These are phyloP conservation scores for Trametes sanguinea DNA, from an alignment of 768 basidiomycete genomes.

Conservation along the genomic window DNA sequence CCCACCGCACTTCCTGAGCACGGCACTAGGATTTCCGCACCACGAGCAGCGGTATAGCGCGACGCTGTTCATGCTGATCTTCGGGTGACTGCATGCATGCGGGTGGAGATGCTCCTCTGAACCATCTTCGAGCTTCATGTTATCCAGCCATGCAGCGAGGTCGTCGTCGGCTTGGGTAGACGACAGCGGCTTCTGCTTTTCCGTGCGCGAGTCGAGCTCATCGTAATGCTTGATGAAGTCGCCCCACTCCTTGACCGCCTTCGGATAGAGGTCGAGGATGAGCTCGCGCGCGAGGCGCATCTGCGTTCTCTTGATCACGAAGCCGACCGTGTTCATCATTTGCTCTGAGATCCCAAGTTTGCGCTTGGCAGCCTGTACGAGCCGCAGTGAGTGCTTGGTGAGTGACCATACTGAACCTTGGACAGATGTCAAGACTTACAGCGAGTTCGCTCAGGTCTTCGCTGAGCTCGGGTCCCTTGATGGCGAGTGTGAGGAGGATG, in stretches of 20 bases:
- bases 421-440: conserved; percentile 36
- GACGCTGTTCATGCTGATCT: conserved; percentile 50
- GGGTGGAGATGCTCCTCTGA: conserved; percentile 30
- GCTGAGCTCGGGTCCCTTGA: conserved; percentile 53
- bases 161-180: conserved; percentile 54
- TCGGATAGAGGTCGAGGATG: conserved; percentile 48
- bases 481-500: conserved; percentile 52
- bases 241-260: conserved; percentile 50
- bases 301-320: conserved; percentile 50
- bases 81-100: conserved; percentile 42
- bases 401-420: neutral
- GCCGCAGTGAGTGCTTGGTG: neutral
- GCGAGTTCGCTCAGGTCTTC: conserved; percentile 51
- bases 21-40: conserved; percentile 65
- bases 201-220: conserved; percentile 31
- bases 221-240: conserved; percentile 42
- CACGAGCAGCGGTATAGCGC: conserved; percentile 62
- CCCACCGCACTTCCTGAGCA: conserved; percentile 52
- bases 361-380: conserved; percentile 34
- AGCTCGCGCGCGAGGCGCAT: conserved; percentile 54
- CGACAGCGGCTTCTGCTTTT: conserved; percentile 32
- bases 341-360: conserved; percentile 56
- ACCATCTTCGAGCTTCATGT: conserved; percentile 43
- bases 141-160: conserved; percentile 58
- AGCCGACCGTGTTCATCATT: conserved; percentile 48